phyloP scores from a whole-genome alignment of 805 yeast species.

The Cyberlindnera lachancei region DNA sequence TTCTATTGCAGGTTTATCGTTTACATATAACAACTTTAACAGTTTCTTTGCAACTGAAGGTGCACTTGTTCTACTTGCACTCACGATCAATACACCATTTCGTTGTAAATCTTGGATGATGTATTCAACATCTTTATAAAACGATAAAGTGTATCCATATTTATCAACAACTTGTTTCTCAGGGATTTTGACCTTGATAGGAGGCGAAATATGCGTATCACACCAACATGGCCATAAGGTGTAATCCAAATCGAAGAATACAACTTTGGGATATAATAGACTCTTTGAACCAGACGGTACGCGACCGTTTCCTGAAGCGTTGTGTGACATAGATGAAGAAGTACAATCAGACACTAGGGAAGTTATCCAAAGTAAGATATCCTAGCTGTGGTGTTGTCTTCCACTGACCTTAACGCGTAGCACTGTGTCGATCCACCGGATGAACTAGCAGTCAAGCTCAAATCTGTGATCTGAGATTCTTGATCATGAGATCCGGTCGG shows the following conservation, averaged over 20 bases:
- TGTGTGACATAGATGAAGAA: too few species aligned
- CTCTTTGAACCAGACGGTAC: not conserved
- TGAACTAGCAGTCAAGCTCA: too few species aligned
- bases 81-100: constrained; percentile 44
- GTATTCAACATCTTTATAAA: constrained; percentile 62
- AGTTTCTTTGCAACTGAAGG: constrained; percentile 71
- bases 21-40: constrained; percentile 44
- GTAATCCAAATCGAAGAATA: constrained; percentile 70
- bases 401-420: too few species aligned
- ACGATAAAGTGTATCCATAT: constrained; percentile 44
- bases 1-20: constrained; percentile 42
- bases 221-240: constrained; percentile 85
- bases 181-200: constrained; percentile 34
- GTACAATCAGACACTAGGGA: too few species aligned
- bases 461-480: too few species aligned
- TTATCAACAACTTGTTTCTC: constrained; percentile 38
- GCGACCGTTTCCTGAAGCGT: not conserved
- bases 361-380: too few species aligned
- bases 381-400: too few species aligned
- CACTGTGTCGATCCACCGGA: too few species aligned
- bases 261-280: constrained; percentile 40
- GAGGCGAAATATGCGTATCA: constrained; percentile 61
- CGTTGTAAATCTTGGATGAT: constrained; percentile 47
- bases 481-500: too few species aligned
- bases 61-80: constrained; percentile 75